A percentile compares a stretch with the other conserved stretches of the same genome.
These are phyloP conservation scores for Colletotrichum godetiae DNA, from an alignment of 2,329 filamentous ascomycete genomes.

Conservation along the genomic window DNA sequence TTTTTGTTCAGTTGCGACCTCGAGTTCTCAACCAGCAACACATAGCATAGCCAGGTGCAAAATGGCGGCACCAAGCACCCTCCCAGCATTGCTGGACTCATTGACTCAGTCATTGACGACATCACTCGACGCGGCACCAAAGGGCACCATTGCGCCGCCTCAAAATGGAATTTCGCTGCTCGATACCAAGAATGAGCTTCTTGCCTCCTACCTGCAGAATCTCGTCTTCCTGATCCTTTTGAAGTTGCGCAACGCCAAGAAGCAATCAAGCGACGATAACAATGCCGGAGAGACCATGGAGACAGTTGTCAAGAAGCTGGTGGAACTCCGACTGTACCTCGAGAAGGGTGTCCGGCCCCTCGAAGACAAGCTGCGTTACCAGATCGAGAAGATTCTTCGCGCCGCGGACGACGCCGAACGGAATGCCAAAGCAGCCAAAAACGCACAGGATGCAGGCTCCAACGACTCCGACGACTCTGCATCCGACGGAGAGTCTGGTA, in stretches of 20 bases:
- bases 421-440: conserved; percentile 49
- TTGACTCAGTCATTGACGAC: conserved; percentile 70
- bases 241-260: conserved; percentile 73
- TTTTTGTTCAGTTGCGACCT: background rate
- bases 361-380: conserved; percentile 91
- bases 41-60: conserved; percentile 12
- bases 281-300: conserved; percentile 62
- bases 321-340: conserved; percentile 90
- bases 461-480: conserved; percentile 49
- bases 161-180: conserved; percentile 92
- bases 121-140: conserved; percentile 75
- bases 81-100: conserved; percentile 63
- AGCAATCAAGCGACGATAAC: conserved; percentile 40
- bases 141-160: conserved; percentile 75
- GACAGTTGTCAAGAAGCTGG: conserved; percentile 84
- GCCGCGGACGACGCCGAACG: conserved; percentile 81
- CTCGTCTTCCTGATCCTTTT: conserved; percentile 88
- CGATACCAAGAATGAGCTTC: conserved; percentile 96
- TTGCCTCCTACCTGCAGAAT: conserved; percentile 95
- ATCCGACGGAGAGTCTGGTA: conserved; percentile 47
- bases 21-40: background rate
- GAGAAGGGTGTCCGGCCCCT: conserved; percentile 92
- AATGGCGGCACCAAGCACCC: conserved; percentile 62
- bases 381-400: conserved; percentile 93
- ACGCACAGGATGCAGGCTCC: conserved; percentile 44